Evolutionary conservation across 306 rosid genomes (phyloP).

Genomic region (Arachis hypogaea): DNA sequence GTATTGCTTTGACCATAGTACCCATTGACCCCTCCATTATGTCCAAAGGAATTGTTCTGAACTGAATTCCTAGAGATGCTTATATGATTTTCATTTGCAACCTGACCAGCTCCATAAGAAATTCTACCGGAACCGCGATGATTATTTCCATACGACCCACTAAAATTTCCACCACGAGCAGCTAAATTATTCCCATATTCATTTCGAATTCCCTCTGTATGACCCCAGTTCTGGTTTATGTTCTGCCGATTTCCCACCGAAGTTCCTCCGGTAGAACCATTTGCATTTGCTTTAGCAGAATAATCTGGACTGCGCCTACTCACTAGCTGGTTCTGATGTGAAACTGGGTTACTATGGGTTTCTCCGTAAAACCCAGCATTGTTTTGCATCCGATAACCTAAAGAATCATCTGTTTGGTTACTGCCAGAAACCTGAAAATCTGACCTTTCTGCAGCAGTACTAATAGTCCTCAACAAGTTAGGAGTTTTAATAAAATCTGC

Average conservation of each 20-base stretch:
- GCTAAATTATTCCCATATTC: neutral
- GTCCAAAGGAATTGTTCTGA: constrained; percentile 2
- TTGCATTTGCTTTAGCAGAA: constrained; percentile 22
- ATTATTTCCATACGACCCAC: constrained; percentile 36
- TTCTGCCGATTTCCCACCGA: neutral
- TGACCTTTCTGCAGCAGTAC: constrained; percentile 49
- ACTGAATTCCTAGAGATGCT: neutral
- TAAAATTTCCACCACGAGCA: constrained; percentile 30
- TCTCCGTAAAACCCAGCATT: constrained; percentile 31
- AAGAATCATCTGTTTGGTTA: constrained; percentile 35
- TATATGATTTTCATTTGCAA: neutral
- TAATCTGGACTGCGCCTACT: neutral
- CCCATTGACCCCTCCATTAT: constrained; percentile 9
- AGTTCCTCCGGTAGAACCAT: constrained; percentile 2
- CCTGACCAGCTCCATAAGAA: constrained; percentile 10
- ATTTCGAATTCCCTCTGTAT: constrained; percentile 7
- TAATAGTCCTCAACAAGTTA: constrained; percentile 42
- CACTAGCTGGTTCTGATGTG: neutral
- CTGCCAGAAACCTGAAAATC: constrained; percentile 41
- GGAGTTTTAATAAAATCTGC: constrained; percentile 25
- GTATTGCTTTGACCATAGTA: constrained; percentile 16
- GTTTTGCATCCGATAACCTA: constrained; percentile 40
- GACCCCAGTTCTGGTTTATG: constrained; percentile 2
- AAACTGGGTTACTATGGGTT: neutral
- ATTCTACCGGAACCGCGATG: constrained; percentile 19